Conservation (phyloP, 106 monocot species). For the Narthecium ossifragum region DNA sequence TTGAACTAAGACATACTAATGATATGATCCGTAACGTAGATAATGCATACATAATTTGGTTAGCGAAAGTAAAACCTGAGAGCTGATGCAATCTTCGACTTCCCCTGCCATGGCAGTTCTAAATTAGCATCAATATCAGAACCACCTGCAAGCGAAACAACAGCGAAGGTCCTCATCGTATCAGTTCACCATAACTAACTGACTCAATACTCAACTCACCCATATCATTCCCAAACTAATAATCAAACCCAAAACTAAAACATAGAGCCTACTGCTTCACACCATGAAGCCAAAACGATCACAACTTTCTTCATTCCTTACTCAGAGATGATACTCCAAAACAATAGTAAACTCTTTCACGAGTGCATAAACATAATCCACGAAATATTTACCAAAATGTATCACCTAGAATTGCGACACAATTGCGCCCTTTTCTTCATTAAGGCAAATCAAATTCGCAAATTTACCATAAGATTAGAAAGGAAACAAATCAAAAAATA, state of each 20-base stretch:
- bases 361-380: no score
- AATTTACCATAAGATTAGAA: not conserved
- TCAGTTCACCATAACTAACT: no score
- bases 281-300: not conserved
- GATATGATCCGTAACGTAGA: not conserved
- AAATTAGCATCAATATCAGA: not conserved
- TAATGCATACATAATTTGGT: no score
- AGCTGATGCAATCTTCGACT: constrained; percentile 12
- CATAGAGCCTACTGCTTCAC: not conserved
- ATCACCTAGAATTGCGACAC: no score
- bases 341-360: no score
- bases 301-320: no score
- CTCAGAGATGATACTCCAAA: no score
- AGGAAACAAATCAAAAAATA: not conserved
- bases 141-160: constrained; percentile 3
- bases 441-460: not conserved
- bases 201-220: not conserved
- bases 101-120: constrained; percentile 17
- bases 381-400: no score
- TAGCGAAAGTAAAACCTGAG: not conserved
- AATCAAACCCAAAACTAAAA: not conserved
- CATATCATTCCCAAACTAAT: not conserved
- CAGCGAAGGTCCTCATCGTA: no score
- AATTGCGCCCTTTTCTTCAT: no score
- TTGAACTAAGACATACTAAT: not conserved